Base-by-base conservation (phyloP, 345 rosid species). In the Pistacia integerrima region DNA sequence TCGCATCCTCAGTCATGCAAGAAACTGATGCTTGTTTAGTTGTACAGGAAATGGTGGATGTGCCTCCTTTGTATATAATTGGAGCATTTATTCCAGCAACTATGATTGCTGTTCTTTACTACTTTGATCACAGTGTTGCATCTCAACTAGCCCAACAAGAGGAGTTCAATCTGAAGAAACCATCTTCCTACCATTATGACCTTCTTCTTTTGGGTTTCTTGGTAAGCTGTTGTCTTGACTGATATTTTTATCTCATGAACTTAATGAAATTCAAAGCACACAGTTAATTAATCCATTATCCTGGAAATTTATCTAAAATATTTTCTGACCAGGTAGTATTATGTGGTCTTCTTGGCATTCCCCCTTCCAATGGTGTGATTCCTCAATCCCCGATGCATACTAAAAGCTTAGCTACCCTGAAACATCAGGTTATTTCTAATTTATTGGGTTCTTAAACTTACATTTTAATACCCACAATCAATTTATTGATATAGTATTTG, bases 381-480 rank as follows among this genome's bases (percentile, higher is more conserved):
- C 99, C 99, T 11, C 98, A 95, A 74, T 95, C 99, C 60, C 99
- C 99, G 52, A 95, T 95, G 99, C 99, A 95, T 76, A 95, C 99
- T 10, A 95, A 95, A 74, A 89, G 96, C 89, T 85, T 95, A 81
- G 96, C 99, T 70, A 92, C 98, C 69, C 84, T 93, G 73, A 95
- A 93, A 79, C 92, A 93, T 83, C 98, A 94, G 95, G 97, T 94
- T 81, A 77, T 62, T 16, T 25, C 62, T 77, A 33, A 64, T 71
- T 44, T 33, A 16, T 66, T 18, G 11, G 18, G 71, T 57, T 72
- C 51, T 52, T 22, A 49, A 77, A 61, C 20, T 65, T 28, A 56
- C 55, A 22, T 41, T 5, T 5, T 5, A 41, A 1, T 41, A 41
- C 8, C 46, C 6, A 41, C 18, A 4, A 54, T 54, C 57, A 54